phyloP scores from a whole-genome alignment of 331 rosid species.

The Arachis monticola region DNA sequence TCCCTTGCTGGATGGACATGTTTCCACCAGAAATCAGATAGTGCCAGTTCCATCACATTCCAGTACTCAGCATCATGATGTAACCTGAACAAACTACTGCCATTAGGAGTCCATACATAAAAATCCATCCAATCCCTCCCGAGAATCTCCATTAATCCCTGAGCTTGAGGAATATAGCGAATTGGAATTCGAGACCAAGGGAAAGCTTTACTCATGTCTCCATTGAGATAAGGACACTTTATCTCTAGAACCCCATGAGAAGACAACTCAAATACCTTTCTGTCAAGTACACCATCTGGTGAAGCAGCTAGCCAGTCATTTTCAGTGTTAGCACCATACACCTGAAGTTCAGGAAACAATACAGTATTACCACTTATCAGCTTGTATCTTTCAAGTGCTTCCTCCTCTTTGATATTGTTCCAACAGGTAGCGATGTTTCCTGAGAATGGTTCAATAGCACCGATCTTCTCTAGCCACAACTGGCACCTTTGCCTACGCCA shows the following conservation, averaged over 20 bases:
- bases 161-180: constrained; percentile 81
- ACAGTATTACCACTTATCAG: constrained; percentile 76
- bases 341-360: constrained; percentile 79
- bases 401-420: constrained; percentile 87
- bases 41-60: constrained; percentile 61
- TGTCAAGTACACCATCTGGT: constrained; percentile 71
- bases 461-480: constrained; percentile 82
- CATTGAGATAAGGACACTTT: constrained; percentile 73
- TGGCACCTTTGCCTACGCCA: constrained; percentile 66
- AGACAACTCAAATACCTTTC: constrained; percentile 65
- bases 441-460: constrained; percentile 72
- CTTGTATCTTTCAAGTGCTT: constrained; percentile 87
- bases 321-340: constrained; percentile 48
- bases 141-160: constrained; percentile 88
- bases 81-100: constrained; percentile 77
- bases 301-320: constrained; percentile 81
- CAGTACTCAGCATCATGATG: constrained; percentile 68
- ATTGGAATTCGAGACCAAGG: constrained; percentile 79
- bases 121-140: constrained; percentile 91
- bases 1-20: constrained; percentile 81
- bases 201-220: constrained; percentile 60
- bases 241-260: constrained; percentile 73
- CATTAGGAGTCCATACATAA: constrained; percentile 84
- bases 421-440: constrained; percentile 84
- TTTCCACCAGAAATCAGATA: constrained; percentile 88